Evolutionary conservation across 805 yeast genomes (phyloP).

Genomic region (Zygosaccharomyces rouxii): DNA sequence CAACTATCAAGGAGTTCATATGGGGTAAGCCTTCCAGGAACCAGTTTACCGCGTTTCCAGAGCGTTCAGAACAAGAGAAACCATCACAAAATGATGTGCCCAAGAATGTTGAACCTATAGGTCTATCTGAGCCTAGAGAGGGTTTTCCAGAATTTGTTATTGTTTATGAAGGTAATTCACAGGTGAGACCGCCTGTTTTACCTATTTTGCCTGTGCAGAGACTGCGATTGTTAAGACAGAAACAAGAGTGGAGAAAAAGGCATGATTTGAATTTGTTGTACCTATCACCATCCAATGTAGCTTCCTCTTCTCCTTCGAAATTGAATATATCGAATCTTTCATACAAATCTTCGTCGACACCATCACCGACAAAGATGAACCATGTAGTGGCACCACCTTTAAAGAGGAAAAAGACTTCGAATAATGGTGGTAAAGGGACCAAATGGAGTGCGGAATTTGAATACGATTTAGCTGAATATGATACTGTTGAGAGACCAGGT

Average conservation of each 20-base stretch:
- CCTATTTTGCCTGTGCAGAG: slow-evolving; percentile 33
- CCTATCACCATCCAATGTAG: background rate
- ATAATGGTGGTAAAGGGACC: slow-evolving; percentile 13
- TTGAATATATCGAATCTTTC: slow-evolving; percentile 3
- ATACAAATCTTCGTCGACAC: slow-evolving; percentile 18
- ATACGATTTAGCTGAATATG: slow-evolving; percentile 29
- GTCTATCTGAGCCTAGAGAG: slow-evolving; percentile 4
- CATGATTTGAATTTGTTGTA: slow-evolving; percentile 1
- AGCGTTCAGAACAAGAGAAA: background rate
- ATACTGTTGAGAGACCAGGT: slow-evolving; percentile 14
- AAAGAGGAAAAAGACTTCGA: slow-evolving; percentile 7
- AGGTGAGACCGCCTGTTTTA: slow-evolving; percentile 30
- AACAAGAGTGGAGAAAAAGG: slow-evolving; percentile 22
- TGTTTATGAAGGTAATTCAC: slow-evolving; percentile 15
- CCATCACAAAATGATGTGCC: background rate
- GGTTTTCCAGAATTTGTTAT: slow-evolving; percentile 8
- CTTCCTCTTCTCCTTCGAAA: background rate
- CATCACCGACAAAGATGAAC: slow-evolving; percentile 21
- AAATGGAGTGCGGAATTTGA: slow-evolving; percentile 32
- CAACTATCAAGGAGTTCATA: slow-evolving; percentile 25
- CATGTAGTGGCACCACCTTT: slow-evolving; percentile 1
- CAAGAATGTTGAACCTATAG: background rate
- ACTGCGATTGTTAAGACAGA: slow-evolving; percentile 26
- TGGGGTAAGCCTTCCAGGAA: slow-evolving; percentile 8
- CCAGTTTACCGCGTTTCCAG: background rate